Percentiles rank a stretch among this genome's conserved stretches.
These are phyloP conservation scores for Globisporangium middletonii DNA, from an alignment of 352 stramenopile genomes.

Conservation along the genomic window DNA sequence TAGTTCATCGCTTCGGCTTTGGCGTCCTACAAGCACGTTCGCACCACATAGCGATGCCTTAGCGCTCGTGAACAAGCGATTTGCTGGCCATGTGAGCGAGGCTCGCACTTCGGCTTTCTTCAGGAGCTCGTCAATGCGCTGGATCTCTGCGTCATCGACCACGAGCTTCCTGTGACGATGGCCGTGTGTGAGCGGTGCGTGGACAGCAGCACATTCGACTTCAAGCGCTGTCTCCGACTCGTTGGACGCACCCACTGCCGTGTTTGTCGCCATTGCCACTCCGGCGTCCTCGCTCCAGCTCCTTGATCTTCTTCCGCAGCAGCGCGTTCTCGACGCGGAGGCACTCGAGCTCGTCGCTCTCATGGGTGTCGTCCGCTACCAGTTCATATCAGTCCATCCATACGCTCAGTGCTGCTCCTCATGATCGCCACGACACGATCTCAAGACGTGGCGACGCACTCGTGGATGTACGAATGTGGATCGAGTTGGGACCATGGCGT, in stretches of 20 bases:
- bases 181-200: not conserved
- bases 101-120: slow-evolving; percentile 55
- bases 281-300: slow-evolving; percentile 37
- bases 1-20: slow-evolving; percentile 74
- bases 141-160: slow-evolving; percentile 50
- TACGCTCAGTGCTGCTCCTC: not conserved
- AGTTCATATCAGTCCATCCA: not conserved
- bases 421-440: too few relatives aligned
- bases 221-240: too few relatives aligned
- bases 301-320: slow-evolving; percentile 65
- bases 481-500: slow-evolving; percentile 19
- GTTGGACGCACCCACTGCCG: not conserved
- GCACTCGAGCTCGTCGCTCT: slow-evolving; percentile 37
- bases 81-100: too few relatives aligned
- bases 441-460: slow-evolving; percentile 14
- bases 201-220: too few relatives aligned
- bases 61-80: not conserved
- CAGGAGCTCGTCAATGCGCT: slow-evolving; percentile 68
- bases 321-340: slow-evolving; percentile 62
- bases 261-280: slow-evolving; percentile 21
- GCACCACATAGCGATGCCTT: not conserved
- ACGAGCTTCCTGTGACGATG: slow-evolving; percentile 32
- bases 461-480: slow-evolving; percentile 21
- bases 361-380: slow-evolving; percentile 11
- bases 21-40: slow-evolving; percentile 28